A percentile compares a stretch with the other conserved stretches of the same genome.
Conservation (phyloP, 768 basidiomycete genomes). For the Amanita exitialis region DNA sequence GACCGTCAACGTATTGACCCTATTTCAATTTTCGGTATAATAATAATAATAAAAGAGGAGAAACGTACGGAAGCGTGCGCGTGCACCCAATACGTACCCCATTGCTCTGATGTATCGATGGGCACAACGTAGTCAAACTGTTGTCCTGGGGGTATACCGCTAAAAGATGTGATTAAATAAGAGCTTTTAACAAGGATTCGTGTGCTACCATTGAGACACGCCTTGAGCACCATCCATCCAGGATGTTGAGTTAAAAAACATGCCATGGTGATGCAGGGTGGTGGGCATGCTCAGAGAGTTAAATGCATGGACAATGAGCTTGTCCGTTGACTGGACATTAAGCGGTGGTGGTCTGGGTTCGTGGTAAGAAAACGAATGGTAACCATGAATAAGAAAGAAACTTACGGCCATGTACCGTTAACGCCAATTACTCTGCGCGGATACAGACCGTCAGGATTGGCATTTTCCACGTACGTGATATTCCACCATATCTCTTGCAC, state of each 20-base stretch:
- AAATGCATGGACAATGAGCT: slow-evolving; percentile 64
- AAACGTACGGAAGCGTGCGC: slow-evolving; percentile 45
- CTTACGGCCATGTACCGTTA: slow-evolving; percentile 92
- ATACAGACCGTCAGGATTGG: slow-evolving; percentile 77
- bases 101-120: slow-evolving; percentile 55
- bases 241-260: slow-evolving; percentile 81
- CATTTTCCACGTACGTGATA: slow-evolving; percentile 71
- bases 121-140: slow-evolving; percentile 71
- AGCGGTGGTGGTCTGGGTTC: slow-evolving; percentile 68
- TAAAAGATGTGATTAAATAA: slow-evolving; percentile 15
- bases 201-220: slow-evolving; percentile 71
- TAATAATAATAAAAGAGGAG: background rate
- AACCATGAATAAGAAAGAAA: background rate
- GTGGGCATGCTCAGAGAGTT: slow-evolving; percentile 63
- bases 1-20: slow-evolving; percentile 90
- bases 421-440: slow-evolving; percentile 76
- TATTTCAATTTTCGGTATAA: slow-evolving; percentile 13
- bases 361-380: background rate
- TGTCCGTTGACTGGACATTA: slow-evolving; percentile 60
- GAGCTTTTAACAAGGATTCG: background rate
- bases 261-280: slow-evolving; percentile 86
- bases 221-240: slow-evolving; percentile 87
- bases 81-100: slow-evolving; percentile 80
- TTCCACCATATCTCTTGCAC: slow-evolving; percentile 84
- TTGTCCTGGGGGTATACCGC: slow-evolving; percentile 69